Percentiles rank a stretch among this genome's conserved stretches.
phyloP scores from a whole-genome alignment of 2,329 filamentous ascomycete genomes.

The Cordyceps pruinosa region DNA sequence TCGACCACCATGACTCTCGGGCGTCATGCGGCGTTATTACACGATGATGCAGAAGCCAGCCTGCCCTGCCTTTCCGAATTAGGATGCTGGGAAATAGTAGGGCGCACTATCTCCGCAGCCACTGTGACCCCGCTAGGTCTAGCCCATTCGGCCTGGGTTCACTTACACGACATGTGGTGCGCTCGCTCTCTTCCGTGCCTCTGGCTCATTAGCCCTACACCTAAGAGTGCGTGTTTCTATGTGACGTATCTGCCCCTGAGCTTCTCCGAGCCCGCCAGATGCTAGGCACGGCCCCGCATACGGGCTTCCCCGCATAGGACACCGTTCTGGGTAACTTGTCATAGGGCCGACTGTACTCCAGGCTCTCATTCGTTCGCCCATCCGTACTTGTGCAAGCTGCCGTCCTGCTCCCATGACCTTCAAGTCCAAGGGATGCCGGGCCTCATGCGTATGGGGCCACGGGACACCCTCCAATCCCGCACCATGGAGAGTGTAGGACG shows the following conservation, averaged over 20 bases:
- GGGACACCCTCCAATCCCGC: background rate
- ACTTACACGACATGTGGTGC: constrained; percentile 4
- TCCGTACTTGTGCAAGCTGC: background rate
- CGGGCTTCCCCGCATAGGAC: background rate
- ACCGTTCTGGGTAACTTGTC: background rate
- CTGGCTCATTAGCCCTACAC: too few species aligned
- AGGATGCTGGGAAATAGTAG: background rate
- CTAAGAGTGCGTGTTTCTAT: too few species aligned
- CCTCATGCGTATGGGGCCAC: background rate
- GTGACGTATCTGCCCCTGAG: too few species aligned
- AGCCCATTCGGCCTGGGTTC: background rate
- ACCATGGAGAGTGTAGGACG: background rate
- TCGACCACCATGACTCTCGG: background rate
- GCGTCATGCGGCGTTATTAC: constrained; percentile 3
- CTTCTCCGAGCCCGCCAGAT: too few species aligned
- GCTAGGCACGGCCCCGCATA: background rate
- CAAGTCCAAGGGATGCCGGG: background rate
- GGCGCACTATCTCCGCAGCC: background rate
- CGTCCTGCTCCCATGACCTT: background rate
- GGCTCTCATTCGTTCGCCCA: background rate
- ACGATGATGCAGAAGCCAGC: background rate
- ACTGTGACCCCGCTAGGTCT: background rate
- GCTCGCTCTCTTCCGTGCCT: background rate
- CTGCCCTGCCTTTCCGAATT: background rate
- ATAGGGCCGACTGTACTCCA: constrained; percentile 1